These are phyloP conservation scores for Trichophyton benhamiae DNA, from an alignment of 2,329 filamentous ascomycete genomes.

Conservation along the genomic window DNA sequence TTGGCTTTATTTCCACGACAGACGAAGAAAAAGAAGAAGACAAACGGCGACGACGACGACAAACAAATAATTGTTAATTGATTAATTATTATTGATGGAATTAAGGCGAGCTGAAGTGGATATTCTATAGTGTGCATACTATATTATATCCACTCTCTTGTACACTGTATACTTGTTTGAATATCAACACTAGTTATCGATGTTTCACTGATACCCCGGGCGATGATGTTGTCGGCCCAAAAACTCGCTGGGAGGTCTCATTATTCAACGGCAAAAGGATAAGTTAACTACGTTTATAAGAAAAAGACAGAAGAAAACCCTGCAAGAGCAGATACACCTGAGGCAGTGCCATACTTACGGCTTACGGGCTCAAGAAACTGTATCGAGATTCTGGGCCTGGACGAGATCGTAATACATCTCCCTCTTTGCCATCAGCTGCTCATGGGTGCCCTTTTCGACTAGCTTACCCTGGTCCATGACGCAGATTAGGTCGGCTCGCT, in stretches of 20 bases:
- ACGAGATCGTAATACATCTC: conserved; percentile 1
- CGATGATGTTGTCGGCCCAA: background rate
- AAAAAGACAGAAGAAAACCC: background rate
- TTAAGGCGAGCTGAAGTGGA: too few relatives aligned
- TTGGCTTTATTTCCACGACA: too few relatives aligned
- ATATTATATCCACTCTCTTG: too few relatives aligned
- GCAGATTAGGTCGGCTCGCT: background rate
- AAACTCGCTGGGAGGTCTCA: background rate
- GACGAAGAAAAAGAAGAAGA: too few relatives aligned
- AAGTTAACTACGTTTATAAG: background rate
- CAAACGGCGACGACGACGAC: too few relatives aligned
- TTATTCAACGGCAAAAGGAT: background rate
- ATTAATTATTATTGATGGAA: too few relatives aligned
- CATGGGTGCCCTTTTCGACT: background rate
- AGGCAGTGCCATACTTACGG: background rate
- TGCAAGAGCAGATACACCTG: background rate
- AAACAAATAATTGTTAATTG: too few relatives aligned
- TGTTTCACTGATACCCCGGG: too few relatives aligned
- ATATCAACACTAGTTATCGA: too few relatives aligned
- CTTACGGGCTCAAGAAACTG: background rate
- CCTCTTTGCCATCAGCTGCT: background rate
- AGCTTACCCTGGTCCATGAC: conserved; percentile 3
- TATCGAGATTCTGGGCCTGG: background rate
- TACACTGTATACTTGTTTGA: too few relatives aligned
- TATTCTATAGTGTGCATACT: too few relatives aligned